Evolutionary conservation across 495 filamentous ascomycete genomes (phyloP), one percentile per base, ranked within the genome.

Genomic region (Xylaria scruposa): DNA sequence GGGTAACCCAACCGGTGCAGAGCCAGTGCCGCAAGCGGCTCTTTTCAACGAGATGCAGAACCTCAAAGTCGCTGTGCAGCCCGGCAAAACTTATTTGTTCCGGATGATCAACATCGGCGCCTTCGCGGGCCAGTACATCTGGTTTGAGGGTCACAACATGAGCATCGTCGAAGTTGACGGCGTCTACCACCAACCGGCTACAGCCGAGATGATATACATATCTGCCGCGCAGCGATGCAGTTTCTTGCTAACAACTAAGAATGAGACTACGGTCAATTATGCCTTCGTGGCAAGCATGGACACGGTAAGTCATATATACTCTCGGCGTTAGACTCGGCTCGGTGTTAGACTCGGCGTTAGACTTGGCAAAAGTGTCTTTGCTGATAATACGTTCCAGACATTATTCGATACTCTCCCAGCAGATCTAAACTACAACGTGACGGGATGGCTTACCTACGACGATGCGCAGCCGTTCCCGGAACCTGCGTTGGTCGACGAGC

Each of bases 71-170:
- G 29, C 77, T 15, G 80, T 90, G 21, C 42, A 87, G 72, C 88
- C 94, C 0, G 90, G 90, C 13, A 95, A 91, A 77, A 97, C 93
- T 0, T 97, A 97, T 70, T 83, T 95, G 15, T 85, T 97, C 77
- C 90, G 90, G 17, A 83, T 95, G 68, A 81, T 93, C 78, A 96
- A 96, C 77, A 85, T 89, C 0, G 90, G 88, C 4, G 91, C 90
- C 17, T 93, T 93, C 77, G 88, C 89, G 1, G 87, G 85, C 51
- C 87, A 90, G 68, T 87, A 92, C 77, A 80, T 94, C 74, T 93
- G 92, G 86, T 89, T 95, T 80, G 90, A 94, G 69, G 90, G 88
- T 6, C 92, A 94, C 73, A 88, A 86, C 70, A 89, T 89, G 76
- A 87, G 86, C 31, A 86, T 90, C 33, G 76, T 88, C 3, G 87